Base-by-base conservation (phyloP, 139 green algal genomes). In the Auxenochlorella pyrenoidosa region DNA sequence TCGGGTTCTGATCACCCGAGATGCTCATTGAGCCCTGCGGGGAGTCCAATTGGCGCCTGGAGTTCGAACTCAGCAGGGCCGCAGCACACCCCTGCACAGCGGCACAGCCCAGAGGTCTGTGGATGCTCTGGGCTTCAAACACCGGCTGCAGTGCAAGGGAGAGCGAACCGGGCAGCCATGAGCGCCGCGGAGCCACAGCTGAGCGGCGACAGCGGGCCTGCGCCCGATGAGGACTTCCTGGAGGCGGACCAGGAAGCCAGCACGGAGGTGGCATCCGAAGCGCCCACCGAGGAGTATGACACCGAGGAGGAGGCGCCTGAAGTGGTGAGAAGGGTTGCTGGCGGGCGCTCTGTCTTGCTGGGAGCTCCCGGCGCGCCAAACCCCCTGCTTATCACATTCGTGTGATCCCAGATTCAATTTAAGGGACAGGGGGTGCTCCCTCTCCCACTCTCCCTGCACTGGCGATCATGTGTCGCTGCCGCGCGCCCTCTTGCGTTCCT, bases 221-320 rank as follows among this genome's bases (percentile, higher is more conserved):
- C 70, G 22, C 88, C 90, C 10, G 90, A 93, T 44, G 90, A 93
- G 40, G 91, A 91, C 76, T 92, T 90, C 65, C 34, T 79, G 3
- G 84, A 91, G 72, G 91, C 82, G 5, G 85, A 89, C 75, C 47
- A 58, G 21, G 82, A 88, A 13, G 89, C 51, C 34, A 72, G 44
- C 41, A 80, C 40, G 12, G 68, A 87, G 73, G 26, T 82, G 16
- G 88, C 76, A 1, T 83, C 86, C 66, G 88, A 87, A 12, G 88
- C 63, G 21, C 54, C 78, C 38, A 54, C 77, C 2, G 86, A 91
- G 68, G 89, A 90, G 63, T 92, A 93, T 79, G 88, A 91, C 30
- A 91, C 91, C 19, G 91, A 94, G 32, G 91, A 92, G 40, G 91
- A 94, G 59, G 89, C 91, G 13, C 75, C 66, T 12, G 75, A 76